A percentile compares a stretch with the other conserved stretches of the same genome.
Evolutionary conservation across 176 grass and related monocot genomes (phyloP).

Genomic region (Poa annua): DNA sequence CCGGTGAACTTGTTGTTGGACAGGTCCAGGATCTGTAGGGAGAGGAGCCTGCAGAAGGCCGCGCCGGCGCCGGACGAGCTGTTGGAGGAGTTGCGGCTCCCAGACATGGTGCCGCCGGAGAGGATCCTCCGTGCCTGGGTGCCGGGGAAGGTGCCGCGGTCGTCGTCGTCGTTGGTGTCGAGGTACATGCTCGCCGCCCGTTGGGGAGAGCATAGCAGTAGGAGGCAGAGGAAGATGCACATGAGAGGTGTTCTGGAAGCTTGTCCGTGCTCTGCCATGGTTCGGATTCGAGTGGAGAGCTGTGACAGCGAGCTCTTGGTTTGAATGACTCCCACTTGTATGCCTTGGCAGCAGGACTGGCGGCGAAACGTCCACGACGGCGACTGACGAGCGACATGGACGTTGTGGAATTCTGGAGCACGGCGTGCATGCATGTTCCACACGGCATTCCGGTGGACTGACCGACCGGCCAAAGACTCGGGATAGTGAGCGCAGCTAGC

Average conservation of each 20-base stretch:
- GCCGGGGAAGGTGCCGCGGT: not conserved
- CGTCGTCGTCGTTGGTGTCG: constrained; percentile 2
- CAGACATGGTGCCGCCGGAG: not conserved
- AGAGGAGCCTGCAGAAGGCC: constrained; percentile 58
- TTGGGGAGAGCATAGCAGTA: constrained; percentile 6
- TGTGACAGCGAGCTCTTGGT: not conserved
- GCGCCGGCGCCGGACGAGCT: constrained; percentile 34
- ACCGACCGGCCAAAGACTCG: not conserved
- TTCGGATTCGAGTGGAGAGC: not conserved
- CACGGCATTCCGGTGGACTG: constrained; percentile 3
- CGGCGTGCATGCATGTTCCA: not conserved
- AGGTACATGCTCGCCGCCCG: constrained; percentile 36
- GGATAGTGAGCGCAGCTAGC: constrained; percentile 1
- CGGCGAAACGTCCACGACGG: not conserved
- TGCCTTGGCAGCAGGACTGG: not conserved
- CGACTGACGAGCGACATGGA: not conserved
- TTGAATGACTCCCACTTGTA: constrained; percentile 3
- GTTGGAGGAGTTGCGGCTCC: constrained; percentile 49
- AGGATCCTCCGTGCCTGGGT: constrained; percentile 29
- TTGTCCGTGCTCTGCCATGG: constrained; percentile 36
- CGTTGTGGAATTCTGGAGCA: constrained; percentile 7
- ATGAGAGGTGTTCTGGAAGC: not conserved
- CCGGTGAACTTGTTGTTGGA: constrained; percentile 72
- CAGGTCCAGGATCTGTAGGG: constrained; percentile 61
- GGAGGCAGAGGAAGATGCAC: constrained; percentile 6